Base-by-base conservation (phyloP, 331 rosid species). In the Quercus lobata region DNA sequence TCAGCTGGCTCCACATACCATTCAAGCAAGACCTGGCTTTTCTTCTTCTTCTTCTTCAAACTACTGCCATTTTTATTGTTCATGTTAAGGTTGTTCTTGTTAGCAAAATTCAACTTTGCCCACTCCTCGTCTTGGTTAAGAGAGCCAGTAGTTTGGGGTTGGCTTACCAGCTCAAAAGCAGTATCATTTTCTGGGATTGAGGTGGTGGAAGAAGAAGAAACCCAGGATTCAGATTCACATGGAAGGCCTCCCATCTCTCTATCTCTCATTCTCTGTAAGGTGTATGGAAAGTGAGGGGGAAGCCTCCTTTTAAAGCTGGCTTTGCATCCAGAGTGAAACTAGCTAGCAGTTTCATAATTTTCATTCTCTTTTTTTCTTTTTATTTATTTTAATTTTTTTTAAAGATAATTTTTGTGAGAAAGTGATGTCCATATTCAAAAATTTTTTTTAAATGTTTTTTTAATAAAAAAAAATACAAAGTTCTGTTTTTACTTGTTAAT, bases 1-100 rank as follows among this genome's bases (percentile, higher is more conserved):
- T 87, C 91, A 0, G 83, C 78, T 5, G 87, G 52, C 77, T 90
- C 92, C 7, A 94, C 91, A 17, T 88, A 89, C 1, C 94, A 93
- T 83, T 89, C 93, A 1, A 92, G 83, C 89, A 90, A 81, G 16
- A 89, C 90, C 83, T 85, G 86, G 57, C 84, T 89, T 78, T 84
- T 90, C 82, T 83, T 84, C 84, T 83, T 82, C 30, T 27, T 27
- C 70, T 72, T 77, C 74, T 71, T 70, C 30, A 56, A 71, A 30
- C 65, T 74, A 41, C 49, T 14, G 61, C 18, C 56, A 29, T 72
- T 71, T 53, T 46, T 15, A 49, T 49, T 49, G 55, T 4, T 49
- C 17, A 1, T 14, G 55, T 49, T 49, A 12, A 49, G 5, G 18
- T 49, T 4, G 37, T 8, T 24, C 6, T 22, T 29, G 29, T 68